phyloP scores from a whole-genome alignment of 441 rosid genomes.

The Omphalea diandra region DNA sequence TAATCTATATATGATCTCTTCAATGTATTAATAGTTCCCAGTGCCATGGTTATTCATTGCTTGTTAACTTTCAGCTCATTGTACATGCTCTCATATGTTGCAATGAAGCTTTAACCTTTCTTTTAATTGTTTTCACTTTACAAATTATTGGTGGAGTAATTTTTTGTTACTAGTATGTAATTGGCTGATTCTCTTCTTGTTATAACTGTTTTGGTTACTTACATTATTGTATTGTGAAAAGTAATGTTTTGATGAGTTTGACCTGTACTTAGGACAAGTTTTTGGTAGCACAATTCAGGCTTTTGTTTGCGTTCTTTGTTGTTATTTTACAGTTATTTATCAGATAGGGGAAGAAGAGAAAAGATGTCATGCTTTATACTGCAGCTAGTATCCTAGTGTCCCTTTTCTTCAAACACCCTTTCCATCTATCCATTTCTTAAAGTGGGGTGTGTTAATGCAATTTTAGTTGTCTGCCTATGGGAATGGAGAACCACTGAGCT shows the following conservation, averaged over 20 bases:
- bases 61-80: background rate
- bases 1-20: background rate
- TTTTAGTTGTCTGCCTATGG: background rate
- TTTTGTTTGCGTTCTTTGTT: background rate
- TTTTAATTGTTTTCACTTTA: background rate
- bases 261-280: background rate
- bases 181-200: background rate
- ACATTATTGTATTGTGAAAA: background rate
- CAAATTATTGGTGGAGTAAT: background rate
- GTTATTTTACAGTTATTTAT: background rate
- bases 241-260: background rate
- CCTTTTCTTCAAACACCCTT: background rate
- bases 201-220: background rate
- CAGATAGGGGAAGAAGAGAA: background rate
- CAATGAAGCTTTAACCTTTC: background rate
- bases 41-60: background rate
- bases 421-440: background rate
- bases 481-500: background rate
- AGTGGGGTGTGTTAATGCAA: background rate
- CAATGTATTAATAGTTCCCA: slow-evolving; percentile 2
- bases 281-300: background rate
- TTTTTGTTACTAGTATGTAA: background rate
- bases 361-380: background rate
- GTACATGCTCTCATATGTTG: background rate
- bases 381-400: background rate